Base-by-base conservation (phyloP, 2,329 filamentous ascomycete genomes). In the Trichoderma aggressivum region DNA sequence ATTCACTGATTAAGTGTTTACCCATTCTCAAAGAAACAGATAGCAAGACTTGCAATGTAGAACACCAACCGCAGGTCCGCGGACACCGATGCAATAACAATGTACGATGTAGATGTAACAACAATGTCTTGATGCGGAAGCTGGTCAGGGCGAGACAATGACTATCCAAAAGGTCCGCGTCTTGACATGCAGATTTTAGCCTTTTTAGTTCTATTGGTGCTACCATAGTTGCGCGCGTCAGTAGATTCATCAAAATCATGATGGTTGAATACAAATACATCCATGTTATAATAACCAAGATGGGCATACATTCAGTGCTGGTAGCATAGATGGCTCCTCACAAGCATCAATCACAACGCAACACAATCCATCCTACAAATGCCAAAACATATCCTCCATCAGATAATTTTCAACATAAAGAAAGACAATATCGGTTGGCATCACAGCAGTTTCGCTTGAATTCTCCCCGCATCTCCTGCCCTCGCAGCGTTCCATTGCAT, bases 401-500 rank as follows among this genome's bases (percentile, higher is more conserved):
- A 26, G n/a, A 2, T 18, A 8, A n/a, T 61, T 50, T 30, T 16
- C 43, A 14, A 30, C 12, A 1, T 1, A 3, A 7, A 32, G 26
- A 30, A 3, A 11, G 21, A 24, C 12, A 24, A 34, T 1, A 7
- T 10, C 3, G 5, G 8, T 32, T 4, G 11, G 3, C 39, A 63
- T 53, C 61, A 34, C 59, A 43, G 14, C 21, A 43, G 34, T 21
- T 21, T 39, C 34, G 5, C 16, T 62, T 10, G 18, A 3, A 64
- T 50, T 3, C 61, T 53, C 47, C 61, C 61, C 61, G 39, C 39
- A 21, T 32, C 39, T 64, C 43, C 21, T 24, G 26, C 21, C 3
- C 61, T 53, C 61, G 18, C 7, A 34, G 61, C 39, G 61, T 64
- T 53, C 26, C 39, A 64, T 64, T 24, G 61, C 61, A 53, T 64